A percentile compares a stretch with the other conserved stretches of the same genome.
phyloP scores from a whole-genome alignment of 2,329 filamentous ascomycete species.

The Claviceps lovelessii region DNA sequence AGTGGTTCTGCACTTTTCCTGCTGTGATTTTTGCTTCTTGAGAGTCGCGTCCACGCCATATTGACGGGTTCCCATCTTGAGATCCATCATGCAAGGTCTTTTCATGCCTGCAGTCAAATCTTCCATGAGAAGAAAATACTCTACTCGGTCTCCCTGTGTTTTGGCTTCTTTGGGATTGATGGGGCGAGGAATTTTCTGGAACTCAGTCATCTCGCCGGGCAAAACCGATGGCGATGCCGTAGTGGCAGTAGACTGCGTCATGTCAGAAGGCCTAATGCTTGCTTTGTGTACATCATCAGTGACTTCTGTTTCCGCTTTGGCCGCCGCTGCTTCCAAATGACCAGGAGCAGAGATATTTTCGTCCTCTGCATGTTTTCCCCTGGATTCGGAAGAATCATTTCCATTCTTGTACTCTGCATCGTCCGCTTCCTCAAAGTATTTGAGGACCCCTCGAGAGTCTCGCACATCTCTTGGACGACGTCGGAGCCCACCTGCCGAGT shows the following conservation, averaged over 20 bases:
- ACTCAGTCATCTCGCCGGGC: constrained; percentile 22
- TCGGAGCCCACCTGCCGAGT: constrained; percentile 74
- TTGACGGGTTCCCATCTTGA: constrained; percentile 97
- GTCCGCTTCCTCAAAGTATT: constrained; percentile 82
- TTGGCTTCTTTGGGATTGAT: constrained; percentile 49
- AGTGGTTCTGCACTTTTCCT: constrained; percentile 80
- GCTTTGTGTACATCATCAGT: background rate
- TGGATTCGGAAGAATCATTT: background rate
- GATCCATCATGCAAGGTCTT: constrained; percentile 85
- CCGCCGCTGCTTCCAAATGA: background rate
- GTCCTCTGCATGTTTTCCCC: background rate
- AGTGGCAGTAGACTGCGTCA: constrained; percentile 12
- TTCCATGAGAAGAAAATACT: constrained; percentile 86
- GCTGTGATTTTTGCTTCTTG: constrained; percentile 87
- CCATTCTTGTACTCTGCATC: constrained; percentile 56
- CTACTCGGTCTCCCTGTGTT: constrained; percentile 52
- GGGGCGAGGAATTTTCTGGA: constrained; percentile 39
- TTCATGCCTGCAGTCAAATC: constrained; percentile 96
- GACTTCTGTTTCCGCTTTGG: background rate
- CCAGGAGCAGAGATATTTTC: background rate
- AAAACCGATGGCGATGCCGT: constrained; percentile 19
- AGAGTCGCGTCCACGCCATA: constrained; percentile 84
- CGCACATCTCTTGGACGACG: constrained; percentile 59
- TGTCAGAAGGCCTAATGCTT: background rate
- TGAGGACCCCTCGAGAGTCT: constrained; percentile 59